Evolutionary conservation across 1,284 basidiomycete species (phyloP), one percentile per base, ranked within the genome.

Genomic region (Marasmius fiardii): DNA sequence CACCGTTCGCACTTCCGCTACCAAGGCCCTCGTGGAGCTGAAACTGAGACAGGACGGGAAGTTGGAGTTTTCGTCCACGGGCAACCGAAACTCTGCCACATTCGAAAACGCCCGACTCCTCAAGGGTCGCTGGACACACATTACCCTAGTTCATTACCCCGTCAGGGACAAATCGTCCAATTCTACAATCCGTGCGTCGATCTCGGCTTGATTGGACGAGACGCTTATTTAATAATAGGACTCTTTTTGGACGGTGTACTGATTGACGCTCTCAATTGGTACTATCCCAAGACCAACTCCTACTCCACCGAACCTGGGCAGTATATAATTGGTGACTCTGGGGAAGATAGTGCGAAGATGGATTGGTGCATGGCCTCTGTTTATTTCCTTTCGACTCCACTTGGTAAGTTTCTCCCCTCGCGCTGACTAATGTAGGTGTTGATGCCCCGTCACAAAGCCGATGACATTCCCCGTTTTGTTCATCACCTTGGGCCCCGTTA

Each of bases 401-500:
- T 92, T 34, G 75, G 88, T 88, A 64, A 56, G 68, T 63, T 18
- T 43, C 18, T 41, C 37, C 44, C 16, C n/a, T 52, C 11, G 18
- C 48, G n/a, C 41, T 33, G 3, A 8, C 20, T 24, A 39, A 34
- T 51, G 33, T 54, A 61, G 20, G 58, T 57, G 4, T 44, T 26
- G 6, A 52, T 49, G 16, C 58, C 35, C 24, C 37, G 11, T 21
- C 18, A 5, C 49, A 3, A 58, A 86, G 86, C 75, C 10, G 84
- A 90, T 53, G 85, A 87, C 55, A 64, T 90, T 3, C 81, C 82
- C 4, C 78, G 86, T 20, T 76, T 92, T 49, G 77, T 90, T 21
- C 86, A 90, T 63, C 86, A 90, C 63, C 79, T 93, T 11, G 87
- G 88, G 1, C 88, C 89, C 2, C 81, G 86, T 34, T 92, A 93